Conservation (phyloP, 192 early-diverging fungal genomes). For the Piromyces sp. region DNA sequence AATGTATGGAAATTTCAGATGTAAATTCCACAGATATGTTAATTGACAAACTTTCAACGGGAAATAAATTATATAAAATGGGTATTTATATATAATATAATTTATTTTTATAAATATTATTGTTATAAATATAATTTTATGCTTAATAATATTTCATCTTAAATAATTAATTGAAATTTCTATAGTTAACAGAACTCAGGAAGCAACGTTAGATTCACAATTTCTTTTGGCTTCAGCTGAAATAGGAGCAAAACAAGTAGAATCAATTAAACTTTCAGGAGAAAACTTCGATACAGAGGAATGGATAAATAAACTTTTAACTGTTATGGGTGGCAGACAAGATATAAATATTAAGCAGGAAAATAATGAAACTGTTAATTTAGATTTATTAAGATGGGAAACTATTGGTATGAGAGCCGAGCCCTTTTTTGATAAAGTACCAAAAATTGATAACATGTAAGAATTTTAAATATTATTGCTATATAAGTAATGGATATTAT, state of each 20-base stretch:
- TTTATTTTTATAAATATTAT: not conserved
- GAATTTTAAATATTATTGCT: no score
- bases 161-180: not conserved
- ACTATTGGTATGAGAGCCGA: not conserved
- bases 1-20: not conserved
- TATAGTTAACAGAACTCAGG: not conserved
- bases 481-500: no score
- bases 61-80: not conserved
- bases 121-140: not conserved
- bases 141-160: no score
- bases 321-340: not conserved
- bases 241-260: not conserved
- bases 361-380: not conserved
- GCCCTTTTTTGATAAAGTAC: not conserved
- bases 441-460: not conserved
- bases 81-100: not conserved
- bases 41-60: not conserved
- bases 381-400: not conserved
- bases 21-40: not conserved
- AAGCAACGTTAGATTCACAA: not conserved
- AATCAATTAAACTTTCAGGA: not conserved
- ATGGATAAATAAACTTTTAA: not conserved
- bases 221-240: not conserved
- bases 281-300: not conserved
- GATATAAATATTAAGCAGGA: not conserved